Percentiles rank a stretch among this genome's conserved stretches.
phyloP scores from a whole-genome alignment of 306 rosid species.

The Spatholobus suberectus region DNA sequence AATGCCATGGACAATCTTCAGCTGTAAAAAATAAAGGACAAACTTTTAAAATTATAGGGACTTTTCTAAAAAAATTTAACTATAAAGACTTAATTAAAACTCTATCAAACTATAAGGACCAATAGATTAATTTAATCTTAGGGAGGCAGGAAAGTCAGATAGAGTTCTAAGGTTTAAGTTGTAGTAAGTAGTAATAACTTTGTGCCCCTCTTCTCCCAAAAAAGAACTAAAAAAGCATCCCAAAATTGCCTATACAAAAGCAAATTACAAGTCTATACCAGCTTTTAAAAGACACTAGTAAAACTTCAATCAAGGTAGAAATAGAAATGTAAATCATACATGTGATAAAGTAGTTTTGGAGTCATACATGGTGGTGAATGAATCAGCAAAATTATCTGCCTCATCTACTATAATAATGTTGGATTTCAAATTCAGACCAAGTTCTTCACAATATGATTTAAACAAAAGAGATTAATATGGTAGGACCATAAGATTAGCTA shows the following conservation, averaged over 20 bases:
- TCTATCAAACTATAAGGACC: no score
- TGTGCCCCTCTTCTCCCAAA: no score
- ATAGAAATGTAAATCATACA: constrained; percentile 53
- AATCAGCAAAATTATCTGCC: constrained; percentile 93
- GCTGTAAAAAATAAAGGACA: constrained; percentile 53
- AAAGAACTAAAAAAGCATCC: neutral
- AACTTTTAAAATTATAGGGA: no score
- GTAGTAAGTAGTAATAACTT: no score
- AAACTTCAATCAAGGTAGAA: constrained; percentile 19
- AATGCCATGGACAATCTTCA: constrained; percentile 73
- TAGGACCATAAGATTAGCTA: constrained; percentile 88
- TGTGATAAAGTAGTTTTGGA: constrained; percentile 71
- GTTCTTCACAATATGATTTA: constrained; percentile 90
- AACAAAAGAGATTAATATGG: constrained; percentile 93
- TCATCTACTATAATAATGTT: constrained; percentile 80
- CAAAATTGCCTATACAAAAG: constrained; percentile 25
- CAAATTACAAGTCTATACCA: constrained; percentile 13
- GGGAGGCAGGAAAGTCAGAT: neutral
- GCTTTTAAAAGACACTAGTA: constrained; percentile 2
- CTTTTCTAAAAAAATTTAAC: no score
- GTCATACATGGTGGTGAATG: constrained; percentile 85
- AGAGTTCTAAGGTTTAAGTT: neutral
- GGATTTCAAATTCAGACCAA: constrained; percentile 79
- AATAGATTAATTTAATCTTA: no score
- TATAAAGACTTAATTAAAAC: no score